A percentile compares a stretch with the other conserved stretches of the same genome.
phyloP scores from a whole-genome alignment of 805 yeast genomes.

The Diddensiella caesifluorescens region DNA sequence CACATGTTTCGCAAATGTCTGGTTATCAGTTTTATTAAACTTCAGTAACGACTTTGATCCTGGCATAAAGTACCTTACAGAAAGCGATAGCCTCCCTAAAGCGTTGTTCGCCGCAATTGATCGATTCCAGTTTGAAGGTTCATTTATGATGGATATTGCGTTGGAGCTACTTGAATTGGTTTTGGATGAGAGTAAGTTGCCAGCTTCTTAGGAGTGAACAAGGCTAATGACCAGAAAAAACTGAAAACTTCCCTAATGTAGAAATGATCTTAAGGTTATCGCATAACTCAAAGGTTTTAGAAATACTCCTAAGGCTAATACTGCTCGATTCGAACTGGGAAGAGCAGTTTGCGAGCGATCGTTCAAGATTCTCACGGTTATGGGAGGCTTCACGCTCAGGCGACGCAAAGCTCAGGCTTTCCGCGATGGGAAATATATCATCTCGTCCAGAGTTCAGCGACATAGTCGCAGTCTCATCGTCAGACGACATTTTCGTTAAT shows the following conservation, averaged over 20 bases:
- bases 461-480: background rate
- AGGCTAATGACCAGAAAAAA: too few species aligned
- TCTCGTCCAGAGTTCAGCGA: slow-evolving; percentile 5
- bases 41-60: slow-evolving; percentile 13
- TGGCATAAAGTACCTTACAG: slow-evolving; percentile 3
- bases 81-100: background rate
- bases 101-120: background rate
- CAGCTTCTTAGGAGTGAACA: background rate
- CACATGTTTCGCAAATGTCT: background rate
- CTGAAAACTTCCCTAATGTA: too few species aligned
- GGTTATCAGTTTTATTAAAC: slow-evolving; percentile 12
- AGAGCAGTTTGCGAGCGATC: background rate
- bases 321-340: background rate
- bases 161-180: slow-evolving; percentile 5
- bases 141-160: background rate
- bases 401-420: too few species aligned
- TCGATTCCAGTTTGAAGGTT: background rate
- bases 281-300: too few species aligned
- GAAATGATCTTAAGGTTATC: too few species aligned
- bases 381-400: too few species aligned
- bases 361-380: too few species aligned
- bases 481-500: too few species aligned
- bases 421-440: slow-evolving; percentile 9
- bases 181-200: slow-evolving; percentile 8
- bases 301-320: too few species aligned